Base-by-base conservation (phyloP, 441 rosid genomes). In the Populus hybrid region DNA sequence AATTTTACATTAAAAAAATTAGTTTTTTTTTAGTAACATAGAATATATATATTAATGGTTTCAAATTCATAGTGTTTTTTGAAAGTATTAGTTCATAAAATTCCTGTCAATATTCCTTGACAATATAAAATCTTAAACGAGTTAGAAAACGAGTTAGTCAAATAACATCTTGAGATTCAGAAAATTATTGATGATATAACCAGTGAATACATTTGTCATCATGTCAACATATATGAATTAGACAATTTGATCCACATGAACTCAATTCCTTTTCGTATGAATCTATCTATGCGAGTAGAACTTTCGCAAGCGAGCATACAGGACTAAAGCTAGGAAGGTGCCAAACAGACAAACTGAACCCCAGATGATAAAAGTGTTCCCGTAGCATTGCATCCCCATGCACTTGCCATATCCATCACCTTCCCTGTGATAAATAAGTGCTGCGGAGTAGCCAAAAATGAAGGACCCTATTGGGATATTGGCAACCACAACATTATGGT, bases 401-500 rank as follows among this genome's bases (percentile, higher is more conserved):
- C 99, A 94, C 69, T 73, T 90, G 10, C 88, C 94, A 14, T 79
- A 80, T 7, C 20, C 80, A 24, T 67, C 40, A 1, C 73, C 82
- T 77, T 84, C 75, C 64, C 78, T 78, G 75, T 59, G 94, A 84
- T 93, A 92, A 35, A 86, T 28, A 33, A 90, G 64, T 3, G 98
- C 98, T 1, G 99, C 98, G 1, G 87, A 36, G 26, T 83, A 88
- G 14, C 99, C 99, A 26, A 88, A 95, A 26, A 82, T 14, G 29
- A 91, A 91, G 28, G 98, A 92, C 1, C 99, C 99, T 0, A 93
- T 50, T 0, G 99, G 97, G 77, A 94, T 94, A 76, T 87, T 94
- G 4, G 86, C 84, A 3, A 94, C 93, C 29, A 94, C 80, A 14
- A 94, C 78, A 68, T 92, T 53, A 0, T 53, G 61, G 61, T 53